Evolutionary conservation across 495 filamentous ascomycete genomes (phyloP), one percentile per base, ranked within the genome.

Genomic region (Podospora anserina): DNA sequence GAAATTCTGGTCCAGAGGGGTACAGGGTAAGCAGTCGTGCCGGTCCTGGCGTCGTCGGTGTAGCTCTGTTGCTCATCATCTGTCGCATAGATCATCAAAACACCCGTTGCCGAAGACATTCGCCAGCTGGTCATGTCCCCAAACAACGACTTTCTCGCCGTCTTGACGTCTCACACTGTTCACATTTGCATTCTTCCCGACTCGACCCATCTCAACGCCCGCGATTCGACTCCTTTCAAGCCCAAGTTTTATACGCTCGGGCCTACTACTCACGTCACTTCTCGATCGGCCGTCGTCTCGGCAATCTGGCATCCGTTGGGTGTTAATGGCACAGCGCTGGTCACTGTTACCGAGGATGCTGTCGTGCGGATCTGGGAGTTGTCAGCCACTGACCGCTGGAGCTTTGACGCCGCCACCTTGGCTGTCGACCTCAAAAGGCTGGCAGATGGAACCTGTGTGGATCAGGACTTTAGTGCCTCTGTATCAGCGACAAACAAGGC

Each of bases 281-380:
- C 92, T 27, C 86, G 93, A 70, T 85, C 92, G 1, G 87, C 91
- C 0, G 82, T 97, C 20, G 88, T 87, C 0, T 92, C 91, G 5
- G 88, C 89, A 11, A 64, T 96, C 67, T 97, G 93, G 93, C 93
- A 97, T 80, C 93, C 93, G 0, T 83, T 96, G 0, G 92, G 92
- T 0, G 83, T 90, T 13, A 84, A 85, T 66, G 86, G 88, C 30
- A 89, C 86, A 20, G 89, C 89, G 61, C 80, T 97, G 11, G 90
- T 96, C 2, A 97, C 93, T 0, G 84, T 96, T 59, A 96, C 93
- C 4, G 86, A 86, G 55, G 93, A 96, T 75, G 92, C 92, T 9
- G 87, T 92, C 7, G 90, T 96, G 18, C 88, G 93, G 16, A 78
- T 96, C 34, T 97, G 93, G 93, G 93, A 97, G 77, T 74, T 97